Evolutionary conservation across 495 filamentous ascomycete species (phyloP).

Genomic region (Neurospora sp.): DNA sequence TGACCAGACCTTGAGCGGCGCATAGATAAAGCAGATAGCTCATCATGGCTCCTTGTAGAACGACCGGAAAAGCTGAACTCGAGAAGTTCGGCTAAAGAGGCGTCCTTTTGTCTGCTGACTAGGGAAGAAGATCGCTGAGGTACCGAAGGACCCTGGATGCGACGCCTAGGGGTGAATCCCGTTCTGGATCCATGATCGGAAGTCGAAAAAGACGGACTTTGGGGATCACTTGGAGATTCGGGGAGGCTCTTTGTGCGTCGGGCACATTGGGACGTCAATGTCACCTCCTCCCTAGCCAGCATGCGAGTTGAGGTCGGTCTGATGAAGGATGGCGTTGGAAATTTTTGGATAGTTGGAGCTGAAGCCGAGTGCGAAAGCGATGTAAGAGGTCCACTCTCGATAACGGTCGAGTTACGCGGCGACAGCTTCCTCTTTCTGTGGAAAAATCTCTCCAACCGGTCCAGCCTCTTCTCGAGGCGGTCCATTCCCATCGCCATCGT

Average conservation of each 20-base stretch:
- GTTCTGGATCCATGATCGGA: background rate
- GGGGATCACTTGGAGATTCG: conserved; percentile 15
- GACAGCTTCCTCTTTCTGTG: conserved; percentile 14
- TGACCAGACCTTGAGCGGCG: conserved; percentile 10
- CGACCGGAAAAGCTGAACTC: conserved; percentile 13
- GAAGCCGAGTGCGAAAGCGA: background rate
- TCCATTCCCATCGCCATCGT: conserved; percentile 17
- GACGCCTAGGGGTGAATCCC: background rate
- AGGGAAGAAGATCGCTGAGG: conserved; percentile 11
- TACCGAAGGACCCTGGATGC: conserved; percentile 4
- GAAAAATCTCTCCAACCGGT: conserved; percentile 24
- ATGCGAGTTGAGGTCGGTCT: conserved; percentile 36
- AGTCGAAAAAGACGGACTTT: background rate
- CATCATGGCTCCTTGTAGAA: background rate
- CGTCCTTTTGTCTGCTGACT: background rate
- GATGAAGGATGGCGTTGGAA: conserved; percentile 38
- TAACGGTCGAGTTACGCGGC: background rate
- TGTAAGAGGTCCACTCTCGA: background rate
- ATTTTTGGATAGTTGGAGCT: conserved; percentile 11
- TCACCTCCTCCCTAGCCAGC: conserved; percentile 32
- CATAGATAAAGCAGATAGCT: background rate
- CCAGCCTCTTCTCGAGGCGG: conserved; percentile 13
- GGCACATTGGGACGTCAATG: conserved; percentile 7
- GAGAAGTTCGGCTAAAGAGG: conserved; percentile 10
- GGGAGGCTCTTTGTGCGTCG: conserved; percentile 33